Base-by-base conservation (phyloP, 352 stramenopile species). In the Phytophthora foliorum region DNA sequence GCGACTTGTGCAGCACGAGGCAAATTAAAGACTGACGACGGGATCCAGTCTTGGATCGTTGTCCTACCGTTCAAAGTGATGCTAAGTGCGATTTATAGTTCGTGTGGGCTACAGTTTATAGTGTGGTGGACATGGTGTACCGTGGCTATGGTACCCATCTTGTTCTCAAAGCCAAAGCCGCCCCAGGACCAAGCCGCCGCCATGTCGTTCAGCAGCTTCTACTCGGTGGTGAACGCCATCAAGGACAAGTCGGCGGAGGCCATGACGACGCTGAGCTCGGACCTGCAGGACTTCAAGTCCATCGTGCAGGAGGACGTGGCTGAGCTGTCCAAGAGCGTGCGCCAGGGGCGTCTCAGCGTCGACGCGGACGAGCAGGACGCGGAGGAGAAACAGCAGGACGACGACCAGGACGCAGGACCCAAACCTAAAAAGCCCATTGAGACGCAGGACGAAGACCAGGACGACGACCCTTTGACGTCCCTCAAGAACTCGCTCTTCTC, bases 261-360 rank as follows among this genome's bases (percentile, higher is more conserved):
- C 46, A 86, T 93, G 63, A 82, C 73, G 59, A 93, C 81, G n/a
- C 67, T 93, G 36, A 91, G 79, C 56, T 86, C 84, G 9, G 84
- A 93, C 55, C 58, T 93, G 19, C 84, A 88, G 65, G 84, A 93
- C 27, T 93, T 93, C 32, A 78, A 76, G 32, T 58, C 82, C 27
- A 88, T 90, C 52, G 77, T 93, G 19, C 84, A 91, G 60, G 84
- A 90, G 62, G 78, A 93, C 54, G 82, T 85, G 42, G 82, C 81
- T 1, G 84, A 90, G 51, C 69, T 90, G 31, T 79, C 75, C 36
- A 89, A 88, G 54, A 80, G 64, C 11, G 69, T 90, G 10, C 77
- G 84, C 49, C 81, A 90, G 57, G 67, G 67, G 32, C 53, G 67
- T 6, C 77, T 77, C 36, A 86, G 82, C 55, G 57, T 84, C 9